Percentiles rank a stretch among this genome's conserved stretches.
Evolutionary conservation across 805 yeast species (phyloP).

Genomic region (Candida awuae): DNA sequence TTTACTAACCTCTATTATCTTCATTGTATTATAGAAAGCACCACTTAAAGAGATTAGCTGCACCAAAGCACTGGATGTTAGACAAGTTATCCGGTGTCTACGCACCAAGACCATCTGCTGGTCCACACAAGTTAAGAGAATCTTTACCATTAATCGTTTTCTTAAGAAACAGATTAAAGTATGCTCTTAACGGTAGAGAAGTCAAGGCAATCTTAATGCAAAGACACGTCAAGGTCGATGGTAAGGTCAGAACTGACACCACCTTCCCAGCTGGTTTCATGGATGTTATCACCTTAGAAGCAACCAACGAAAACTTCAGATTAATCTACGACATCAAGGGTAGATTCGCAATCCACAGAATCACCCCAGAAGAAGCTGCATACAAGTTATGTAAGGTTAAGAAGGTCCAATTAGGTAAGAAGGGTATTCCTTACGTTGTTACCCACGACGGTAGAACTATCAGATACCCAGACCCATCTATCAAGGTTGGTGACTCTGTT

Average conservation of each 20-base stretch:
- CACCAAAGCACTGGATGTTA: slow-evolving; percentile 99
- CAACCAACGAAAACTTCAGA: slow-evolving; percentile 99
- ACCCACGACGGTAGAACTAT: slow-evolving; percentile 99
- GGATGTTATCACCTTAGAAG: slow-evolving; percentile 96
- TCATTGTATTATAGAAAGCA: slow-evolving; percentile 59
- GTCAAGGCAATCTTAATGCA: slow-evolving; percentile 97
- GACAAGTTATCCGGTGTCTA: slow-evolving; percentile 99
- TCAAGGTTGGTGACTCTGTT: slow-evolving; percentile 97
- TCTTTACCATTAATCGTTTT: slow-evolving; percentile 94
- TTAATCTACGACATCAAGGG: slow-evolving; percentile 97
- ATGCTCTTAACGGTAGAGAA: slow-evolving; percentile 98
- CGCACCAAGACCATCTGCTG: slow-evolving; percentile 99
- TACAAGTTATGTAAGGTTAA: slow-evolving; percentile 98
- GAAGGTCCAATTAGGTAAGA: slow-evolving; percentile 97
- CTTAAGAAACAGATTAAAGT: slow-evolving; percentile 97
- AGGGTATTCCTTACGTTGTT: slow-evolving; percentile 95
- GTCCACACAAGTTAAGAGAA: slow-evolving; percentile 99
- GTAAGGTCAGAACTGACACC: slow-evolving; percentile 98
- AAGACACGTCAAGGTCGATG: slow-evolving; percentile 97
- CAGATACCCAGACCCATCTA: slow-evolving; percentile 98
- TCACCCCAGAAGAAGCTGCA: slow-evolving; percentile 96
- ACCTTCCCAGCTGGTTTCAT: slow-evolving; percentile 99
- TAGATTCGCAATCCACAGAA: slow-evolving; percentile 99
- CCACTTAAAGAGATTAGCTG: slow-evolving; percentile 99
- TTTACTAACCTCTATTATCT: slow-evolving; percentile 1